Base-by-base conservation (phyloP, 768 basidiomycete species). In the Termitomyces sp. region DNA sequence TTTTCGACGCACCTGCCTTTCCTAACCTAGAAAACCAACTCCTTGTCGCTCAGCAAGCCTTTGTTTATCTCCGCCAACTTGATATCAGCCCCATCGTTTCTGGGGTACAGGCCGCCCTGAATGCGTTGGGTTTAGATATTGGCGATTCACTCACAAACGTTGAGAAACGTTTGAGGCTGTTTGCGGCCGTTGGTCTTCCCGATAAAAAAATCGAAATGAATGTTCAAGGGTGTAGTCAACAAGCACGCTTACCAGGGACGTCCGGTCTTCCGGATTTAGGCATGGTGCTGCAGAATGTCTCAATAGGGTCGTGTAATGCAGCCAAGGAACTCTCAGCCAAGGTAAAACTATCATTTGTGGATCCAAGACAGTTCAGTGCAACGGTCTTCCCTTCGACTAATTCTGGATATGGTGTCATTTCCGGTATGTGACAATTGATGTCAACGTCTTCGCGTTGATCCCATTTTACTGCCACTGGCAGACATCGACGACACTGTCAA, bases 401-500 rank as follows among this genome's bases (percentile, higher is more conserved):
- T 24, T 50, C 49, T 50, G 49, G 49, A 22, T 50, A 22, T 35
- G 49, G 49, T 7, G 49, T 50, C 14, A 35, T 50, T 24, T 50
- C 49, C 12, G 49, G 49, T 50, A 50, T 24, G 33, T 20, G 22
- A 24, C 14, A 50, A 4, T 3, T 8, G n/a, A 24, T 35, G 14
- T 49, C n/a, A 4, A 22, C 1, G 32, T 12, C 48, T 35, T 33
- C 8, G 32, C n/a, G 14, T 16, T 35, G 22, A 50, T 50, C 10
- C 20, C 20, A 22, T 22, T 35, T 12, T 49, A 20, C 22, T 8
- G 24, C 35, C n/a, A 8, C 24, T 47, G 28, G 13, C 57, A 77
- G 76, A 79, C 62, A 74, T 77, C 54, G 76, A 79, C 59, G 76
- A 77, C 59, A 79, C 76, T 2, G 65, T 79, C 42, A 79, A 79